Evolutionary conservation across 257 asterid genomes (phyloP).

Genomic region (Solanum peruvianum): DNA sequence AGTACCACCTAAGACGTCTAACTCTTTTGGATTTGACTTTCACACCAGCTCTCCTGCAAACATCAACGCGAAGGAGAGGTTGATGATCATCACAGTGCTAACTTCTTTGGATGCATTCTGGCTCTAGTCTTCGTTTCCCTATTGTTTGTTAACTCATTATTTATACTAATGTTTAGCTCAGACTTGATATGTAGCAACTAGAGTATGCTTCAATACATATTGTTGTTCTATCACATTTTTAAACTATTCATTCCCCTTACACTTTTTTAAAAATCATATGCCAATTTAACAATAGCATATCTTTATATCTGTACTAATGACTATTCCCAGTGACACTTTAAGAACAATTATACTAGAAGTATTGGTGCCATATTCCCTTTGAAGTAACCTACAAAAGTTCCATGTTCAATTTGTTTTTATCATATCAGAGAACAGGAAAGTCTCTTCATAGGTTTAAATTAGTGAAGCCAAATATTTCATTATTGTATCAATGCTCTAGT

Average conservation of each 20-base stretch:
- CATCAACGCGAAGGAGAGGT: slow-evolving; percentile 6
- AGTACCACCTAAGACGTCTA: slow-evolving; percentile 17
- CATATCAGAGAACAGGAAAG: not conserved
- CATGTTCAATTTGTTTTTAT: not conserved
- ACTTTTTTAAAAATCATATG: not conserved
- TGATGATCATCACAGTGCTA: slow-evolving; percentile 14
- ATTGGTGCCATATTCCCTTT: not conserved
- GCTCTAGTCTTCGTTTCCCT: not conserved
- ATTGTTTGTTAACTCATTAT: not conserved
- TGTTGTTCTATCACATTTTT: not conserved
- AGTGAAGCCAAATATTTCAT: not conserved
- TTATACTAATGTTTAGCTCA: not conserved
- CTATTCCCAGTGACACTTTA: not conserved
- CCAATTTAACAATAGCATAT: not conserved
- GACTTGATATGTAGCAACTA: not conserved
- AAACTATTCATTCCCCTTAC: not conserved
- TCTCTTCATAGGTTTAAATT: not conserved
- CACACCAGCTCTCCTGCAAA: slow-evolving; percentile 24
- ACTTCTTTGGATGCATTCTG: not conserved
- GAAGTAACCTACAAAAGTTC: not conserved
- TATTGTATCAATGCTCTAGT: not conserved
- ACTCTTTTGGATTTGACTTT: slow-evolving; percentile 22
- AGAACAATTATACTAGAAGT: not conserved
- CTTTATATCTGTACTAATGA: not conserved
- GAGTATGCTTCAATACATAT: not conserved